Percentiles rank a stretch among this genome's conserved stretches.
phyloP scores from a whole-genome alignment of 129 eudicot genomes.

The Lonicera japonica region DNA sequence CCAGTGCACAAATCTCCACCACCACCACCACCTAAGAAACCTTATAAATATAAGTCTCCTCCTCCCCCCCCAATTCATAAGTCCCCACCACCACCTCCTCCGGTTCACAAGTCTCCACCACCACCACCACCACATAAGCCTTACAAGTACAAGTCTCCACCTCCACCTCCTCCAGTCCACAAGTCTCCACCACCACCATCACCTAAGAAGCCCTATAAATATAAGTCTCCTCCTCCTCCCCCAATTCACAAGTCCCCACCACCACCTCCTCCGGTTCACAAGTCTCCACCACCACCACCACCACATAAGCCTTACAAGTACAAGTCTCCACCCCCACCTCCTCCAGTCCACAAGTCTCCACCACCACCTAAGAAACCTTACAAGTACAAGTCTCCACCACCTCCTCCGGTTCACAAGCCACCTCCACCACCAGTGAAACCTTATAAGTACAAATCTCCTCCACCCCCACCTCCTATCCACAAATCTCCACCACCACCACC shows the following conservation, averaged over 20 bases:
- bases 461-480: conserved; percentile 28
- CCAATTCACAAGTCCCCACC: conserved; percentile 9
- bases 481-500: conserved; percentile 28
- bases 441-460: conserved; percentile 8
- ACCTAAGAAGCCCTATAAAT: no score
- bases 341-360: conserved; percentile 17
- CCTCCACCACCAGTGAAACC: no score
- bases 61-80: no score
- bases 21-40: conserved; percentile 12
- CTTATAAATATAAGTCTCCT: conserved; percentile 5
- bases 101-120: no score
- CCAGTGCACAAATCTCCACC: conserved; percentile 8
- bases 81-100: no score
- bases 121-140: conserved; percentile 21
- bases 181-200: conserved; percentile 19
- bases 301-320: conserved; percentile 12
- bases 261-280: conserved; percentile 11
- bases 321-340: conserved; percentile 46
- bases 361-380: conserved; percentile 14
- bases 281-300: conserved; percentile 38
- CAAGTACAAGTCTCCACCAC: conserved; percentile 2
- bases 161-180: conserved; percentile 22
- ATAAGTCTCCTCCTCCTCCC: no score
- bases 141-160: conserved; percentile 22
- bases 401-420: no score